These are phyloP conservation scores for Garcia nutans DNA, from an alignment of 345 rosid genomes.

Conservation along the genomic window DNA sequence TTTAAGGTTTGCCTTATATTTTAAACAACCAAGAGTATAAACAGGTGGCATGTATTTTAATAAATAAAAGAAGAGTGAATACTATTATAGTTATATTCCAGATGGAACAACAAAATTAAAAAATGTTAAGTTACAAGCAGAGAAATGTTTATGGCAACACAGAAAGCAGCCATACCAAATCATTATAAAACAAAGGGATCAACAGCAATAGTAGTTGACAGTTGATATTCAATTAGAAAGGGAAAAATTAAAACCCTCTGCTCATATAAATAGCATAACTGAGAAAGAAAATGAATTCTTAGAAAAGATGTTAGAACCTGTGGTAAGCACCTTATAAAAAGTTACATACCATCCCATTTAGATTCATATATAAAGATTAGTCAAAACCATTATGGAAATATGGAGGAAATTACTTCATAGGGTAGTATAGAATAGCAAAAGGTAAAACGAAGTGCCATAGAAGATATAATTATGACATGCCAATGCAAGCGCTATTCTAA, in stretches of 20 bases:
- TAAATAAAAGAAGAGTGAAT: neutral
- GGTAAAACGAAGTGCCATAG: neutral
- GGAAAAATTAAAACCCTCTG: neutral
- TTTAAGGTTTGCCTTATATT: neutral
- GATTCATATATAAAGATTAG: neutral
- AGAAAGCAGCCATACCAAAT: neutral
- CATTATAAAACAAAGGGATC: neutral
- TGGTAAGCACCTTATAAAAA: neutral
- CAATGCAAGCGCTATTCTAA: neutral
- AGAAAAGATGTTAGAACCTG: neutral
- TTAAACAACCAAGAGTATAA: neutral
- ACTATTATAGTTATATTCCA: neutral
- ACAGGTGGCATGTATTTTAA: neutral
- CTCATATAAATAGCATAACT: neutral
- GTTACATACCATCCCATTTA: no score
- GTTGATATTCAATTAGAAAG: neutral
- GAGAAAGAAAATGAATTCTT: neutral
- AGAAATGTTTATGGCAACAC: neutral
- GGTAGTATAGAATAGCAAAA: neutral
- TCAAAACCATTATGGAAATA: neutral
- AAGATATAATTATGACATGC: neutral
- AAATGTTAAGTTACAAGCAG: no score
- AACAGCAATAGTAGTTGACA: neutral
- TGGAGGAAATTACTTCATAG: neutral
- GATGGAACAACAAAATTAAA: neutral